phyloP scores from a whole-genome alignment of 352 stramenopile species.

The Phytophthora meadii region DNA sequence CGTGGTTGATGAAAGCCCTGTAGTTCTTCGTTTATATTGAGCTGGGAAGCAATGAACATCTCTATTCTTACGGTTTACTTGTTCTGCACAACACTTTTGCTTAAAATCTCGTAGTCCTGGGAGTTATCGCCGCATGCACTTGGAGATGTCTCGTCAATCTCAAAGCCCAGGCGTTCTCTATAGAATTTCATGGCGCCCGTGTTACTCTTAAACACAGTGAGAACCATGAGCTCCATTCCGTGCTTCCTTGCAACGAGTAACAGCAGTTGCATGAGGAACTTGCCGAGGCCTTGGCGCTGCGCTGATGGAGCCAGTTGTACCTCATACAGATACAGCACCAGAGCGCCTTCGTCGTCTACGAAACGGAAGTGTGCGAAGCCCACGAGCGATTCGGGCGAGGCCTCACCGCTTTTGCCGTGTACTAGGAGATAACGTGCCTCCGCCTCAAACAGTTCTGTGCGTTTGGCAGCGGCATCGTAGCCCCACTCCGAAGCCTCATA shows the following conservation, averaged over 20 bases:
- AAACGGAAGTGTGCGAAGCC: slow-evolving; percentile 95
- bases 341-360: slow-evolving; percentile 90
- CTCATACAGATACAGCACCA: slow-evolving; percentile 95
- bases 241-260: slow-evolving; percentile 81
- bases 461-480: slow-evolving; percentile 88
- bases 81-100: slow-evolving; percentile 56
- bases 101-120: slow-evolving; percentile 89
- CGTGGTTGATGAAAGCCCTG: background rate
- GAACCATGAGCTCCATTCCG: slow-evolving; percentile 90
- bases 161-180: slow-evolving; percentile 82
- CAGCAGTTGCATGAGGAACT: slow-evolving; percentile 92
- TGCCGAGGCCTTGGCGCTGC: slow-evolving; percentile 87
- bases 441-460: slow-evolving; percentile 81
- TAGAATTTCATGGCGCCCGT: slow-evolving; percentile 91
- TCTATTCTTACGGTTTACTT: slow-evolving; percentile 35
- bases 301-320: slow-evolving; percentile 81
- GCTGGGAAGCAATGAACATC: background rate
- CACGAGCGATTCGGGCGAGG: slow-evolving; percentile 40
- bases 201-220: slow-evolving; percentile 96
- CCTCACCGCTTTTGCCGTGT: slow-evolving; percentile 22
- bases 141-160: slow-evolving; percentile 91
- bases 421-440: slow-evolving; percentile 90
- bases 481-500: slow-evolving; percentile 92
- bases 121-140: slow-evolving; percentile 74
- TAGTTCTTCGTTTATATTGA: background rate